Evolutionary conservation across 2,329 filamentous ascomycete species (phyloP), one percentile per base, ranked within the genome.

Genomic region (Blumeria hordei): DNA sequence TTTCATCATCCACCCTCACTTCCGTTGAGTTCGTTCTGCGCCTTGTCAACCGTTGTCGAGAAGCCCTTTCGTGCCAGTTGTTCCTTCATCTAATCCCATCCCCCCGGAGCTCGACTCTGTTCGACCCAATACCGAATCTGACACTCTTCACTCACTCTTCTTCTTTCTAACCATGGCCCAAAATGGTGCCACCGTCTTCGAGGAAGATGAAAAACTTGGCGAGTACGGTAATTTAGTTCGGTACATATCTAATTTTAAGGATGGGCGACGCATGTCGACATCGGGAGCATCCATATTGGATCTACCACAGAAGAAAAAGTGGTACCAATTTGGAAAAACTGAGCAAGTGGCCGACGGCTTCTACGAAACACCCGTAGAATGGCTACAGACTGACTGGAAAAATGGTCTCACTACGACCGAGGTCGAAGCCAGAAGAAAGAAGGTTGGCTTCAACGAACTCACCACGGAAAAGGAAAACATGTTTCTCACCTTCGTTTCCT

Each of bases 381-480:
- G 77, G 78, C 69, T 85, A 62, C 73, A 76, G 60, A 81, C 80
- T 64, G 77, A 85, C 65, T 76, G 85, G 67, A 74, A 73, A 65
- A 66, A 73, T 56, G 82, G 82, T 74, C 72, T 86, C 57, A 71
- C 70, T 57, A 65, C 67, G 55, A 59, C 65, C 58, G 78, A 83
- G 58, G 75, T 83, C 55, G 81, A 84, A 64, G 63, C 64, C 54
- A 76, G 82, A 63, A 74, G 82, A 62, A 83, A 77, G 70, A 74
- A 74, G 63, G 74, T 72, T 60, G 82, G 82, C 58, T 85, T 69
- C 71, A 86, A 85, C 71, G 82, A 86, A 67, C 72, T 86, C 66
- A 72, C 74, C 34, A 77, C 80, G 35, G 82, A 85, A 71, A 85
- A 85, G 73, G 78, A 81, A 70, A 85, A 85, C 71, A 71, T 84